A percentile compares a stretch with the other conserved stretches of the same genome.
phyloP scores from a whole-genome alignment of 768 basidiomycete species.

The Termitomyces sp. region DNA sequence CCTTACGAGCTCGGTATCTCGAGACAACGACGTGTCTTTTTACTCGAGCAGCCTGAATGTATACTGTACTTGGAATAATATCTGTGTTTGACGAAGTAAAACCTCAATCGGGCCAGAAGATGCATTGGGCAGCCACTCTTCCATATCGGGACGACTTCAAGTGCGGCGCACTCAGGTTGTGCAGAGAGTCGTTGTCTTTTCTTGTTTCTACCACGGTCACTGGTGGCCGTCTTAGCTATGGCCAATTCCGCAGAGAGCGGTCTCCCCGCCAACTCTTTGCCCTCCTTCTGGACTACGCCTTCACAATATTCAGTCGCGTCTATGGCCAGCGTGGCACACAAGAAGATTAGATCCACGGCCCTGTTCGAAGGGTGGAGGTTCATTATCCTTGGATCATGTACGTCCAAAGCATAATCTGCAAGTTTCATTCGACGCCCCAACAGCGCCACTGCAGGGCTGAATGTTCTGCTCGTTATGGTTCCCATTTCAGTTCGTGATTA shows the following conservation, averaged over 20 bases:
- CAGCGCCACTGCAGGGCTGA: slow-evolving; percentile 48
- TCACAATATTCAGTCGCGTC: slow-evolving; percentile 9
- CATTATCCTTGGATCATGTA: slow-evolving; percentile 54
- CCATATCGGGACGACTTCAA: slow-evolving; percentile 1
- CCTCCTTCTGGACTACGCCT: slow-evolving; percentile 10
- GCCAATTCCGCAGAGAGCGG: slow-evolving; percentile 4
- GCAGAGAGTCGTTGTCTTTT: slow-evolving; percentile 1
- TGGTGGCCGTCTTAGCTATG: slow-evolving; percentile 6
- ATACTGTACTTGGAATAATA: background rate
- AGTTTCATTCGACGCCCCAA: background rate
- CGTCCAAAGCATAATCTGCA: slow-evolving; percentile 14
- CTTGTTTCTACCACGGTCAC: slow-evolving; percentile 6
- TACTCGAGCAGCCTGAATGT: background rate
- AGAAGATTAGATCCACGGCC: background rate
- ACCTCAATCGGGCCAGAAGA: background rate
- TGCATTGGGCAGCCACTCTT: background rate
- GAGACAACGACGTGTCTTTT: slow-evolving; percentile 3
- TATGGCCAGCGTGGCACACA: background rate
- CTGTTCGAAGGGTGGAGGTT: slow-evolving; percentile 42
- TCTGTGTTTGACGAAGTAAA: background rate
- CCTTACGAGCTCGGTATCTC: background rate
- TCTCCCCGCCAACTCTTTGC: slow-evolving; percentile 4
- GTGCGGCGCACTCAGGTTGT: background rate
- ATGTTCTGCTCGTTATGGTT: slow-evolving; percentile 57
- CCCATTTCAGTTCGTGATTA: slow-evolving; percentile 57